Percentiles rank a stretch among this genome's conserved stretches.
These are phyloP conservation scores for Fusarium sp. DNA, from an alignment of 2,329 filamentous ascomycete genomes.

Conservation along the genomic window DNA sequence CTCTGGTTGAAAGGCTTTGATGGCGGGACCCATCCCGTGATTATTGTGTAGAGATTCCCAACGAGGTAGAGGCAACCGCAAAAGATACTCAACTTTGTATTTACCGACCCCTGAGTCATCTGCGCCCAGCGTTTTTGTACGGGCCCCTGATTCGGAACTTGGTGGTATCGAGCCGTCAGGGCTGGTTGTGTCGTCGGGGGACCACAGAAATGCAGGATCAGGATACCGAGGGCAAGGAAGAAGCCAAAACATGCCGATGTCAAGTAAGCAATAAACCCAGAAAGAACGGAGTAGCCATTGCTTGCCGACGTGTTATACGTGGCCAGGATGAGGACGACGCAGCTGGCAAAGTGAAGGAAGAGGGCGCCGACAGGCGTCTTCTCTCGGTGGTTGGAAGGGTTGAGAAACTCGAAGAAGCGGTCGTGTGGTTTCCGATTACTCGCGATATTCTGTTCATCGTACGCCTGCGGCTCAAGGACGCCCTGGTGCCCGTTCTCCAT, in stretches of 20 bases:
- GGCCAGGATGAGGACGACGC: background rate
- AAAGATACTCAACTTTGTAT: background rate
- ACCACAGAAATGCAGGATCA: background rate
- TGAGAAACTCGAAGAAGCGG: background rate
- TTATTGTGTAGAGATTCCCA: background rate
- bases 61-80: background rate
- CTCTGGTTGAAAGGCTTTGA: background rate
- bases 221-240: background rate
- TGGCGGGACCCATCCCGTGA: background rate
- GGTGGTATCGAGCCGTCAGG: background rate
- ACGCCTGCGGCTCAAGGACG: background rate
- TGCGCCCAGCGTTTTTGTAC: background rate
- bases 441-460: background rate
- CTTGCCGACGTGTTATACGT: background rate
- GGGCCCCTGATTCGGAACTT: background rate
- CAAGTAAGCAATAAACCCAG: background rate
- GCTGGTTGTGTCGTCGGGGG: background rate
- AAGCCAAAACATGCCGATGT: background rate
- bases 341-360: background rate
- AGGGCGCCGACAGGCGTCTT: background rate
- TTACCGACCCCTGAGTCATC: background rate
- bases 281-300: background rate
- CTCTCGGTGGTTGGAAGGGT: background rate
- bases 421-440: background rate
- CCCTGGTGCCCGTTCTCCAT: background rate